Base-by-base conservation (phyloP, 805 yeast species). In the Wickerhamomyces xylosicus region DNA sequence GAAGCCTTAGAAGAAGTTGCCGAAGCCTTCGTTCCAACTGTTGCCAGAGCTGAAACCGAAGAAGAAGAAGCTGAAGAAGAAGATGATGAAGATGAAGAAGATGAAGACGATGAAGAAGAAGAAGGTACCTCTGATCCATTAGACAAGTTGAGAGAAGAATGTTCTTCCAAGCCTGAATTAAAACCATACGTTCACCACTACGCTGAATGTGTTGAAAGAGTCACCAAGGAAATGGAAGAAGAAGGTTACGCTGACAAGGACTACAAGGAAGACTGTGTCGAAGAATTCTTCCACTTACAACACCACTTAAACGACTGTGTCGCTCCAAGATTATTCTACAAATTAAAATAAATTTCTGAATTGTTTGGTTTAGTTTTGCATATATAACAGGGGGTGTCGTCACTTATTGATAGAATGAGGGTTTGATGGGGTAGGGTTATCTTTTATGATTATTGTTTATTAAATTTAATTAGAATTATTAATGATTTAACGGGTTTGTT, bases 261-360 rank as follows among this genome's bases (percentile, higher is more conserved):
- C 10, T 72, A 85, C 72, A 90, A 90, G 68, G 98, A 90, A 71
- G 97, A 90, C 67, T 90, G 98, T 73, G 82, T 90, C 46, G 97
- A 90, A 67, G 98, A 90, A 67, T 90, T 84, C 64, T 90, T 90
- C 86, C 97, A 92, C 67, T 72, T 89, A 62, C 86, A 86, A 64
- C 97, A 90, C 66, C 85, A 94, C 70, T 53, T 89, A 55, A 86
- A 85, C 66, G 92, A 85, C 61, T 78, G 95, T 70, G 86, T 81
- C 61, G 86, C 95, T 47, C 95, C 95, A 66, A 81, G 77, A 64
- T 71, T 89, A 63, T 85, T 89, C 72, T 67, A 75, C 71, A 84
- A 81, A 67, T 77, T 87, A 66, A 85, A 85, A 66, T 87, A 77
- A 46, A 37, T 25, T 13, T n/a, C 29, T 10, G 9, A 4, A 9